Percentiles rank a stretch among this genome's conserved stretches.
phyloP scores from a whole-genome alignment of 2,329 filamentous ascomycete genomes.

The Proliferodiscus dingleyae region DNA sequence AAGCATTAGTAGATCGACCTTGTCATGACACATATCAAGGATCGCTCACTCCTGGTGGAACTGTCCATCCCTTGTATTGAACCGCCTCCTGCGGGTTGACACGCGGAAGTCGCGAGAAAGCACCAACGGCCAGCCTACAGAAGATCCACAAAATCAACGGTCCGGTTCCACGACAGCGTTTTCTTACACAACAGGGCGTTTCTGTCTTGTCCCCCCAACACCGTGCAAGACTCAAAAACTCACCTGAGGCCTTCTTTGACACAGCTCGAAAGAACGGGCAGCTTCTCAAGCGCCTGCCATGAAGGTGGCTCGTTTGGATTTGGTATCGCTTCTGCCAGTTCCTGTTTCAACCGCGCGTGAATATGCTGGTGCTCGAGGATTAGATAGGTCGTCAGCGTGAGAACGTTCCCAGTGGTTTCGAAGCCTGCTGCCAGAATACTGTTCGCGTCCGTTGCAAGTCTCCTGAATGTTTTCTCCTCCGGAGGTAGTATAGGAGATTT shows the following conservation, averaged over 20 bases:
- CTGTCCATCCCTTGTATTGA: conserved; percentile 5
- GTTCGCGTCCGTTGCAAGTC: conserved; percentile 31
- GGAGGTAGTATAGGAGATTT: conserved; percentile 15
- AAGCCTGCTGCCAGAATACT: conserved; percentile 32
- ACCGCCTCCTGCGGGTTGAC: conserved; percentile 3
- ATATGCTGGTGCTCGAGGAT: conserved; percentile 31
- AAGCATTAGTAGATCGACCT: background rate
- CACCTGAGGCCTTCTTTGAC: conserved; percentile 30
- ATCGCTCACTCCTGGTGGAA: conserved; percentile 4
- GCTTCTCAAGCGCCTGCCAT: conserved; percentile 22
- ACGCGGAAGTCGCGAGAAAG: conserved; percentile 18
- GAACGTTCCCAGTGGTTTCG: conserved; percentile 31
- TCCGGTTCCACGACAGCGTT: background rate
- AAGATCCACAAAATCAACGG: conserved; percentile 1
- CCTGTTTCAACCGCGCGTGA: conserved; percentile 27
- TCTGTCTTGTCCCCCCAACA: too few species aligned
- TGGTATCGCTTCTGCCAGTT: conserved; percentile 26
- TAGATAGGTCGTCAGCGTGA: conserved; percentile 32
- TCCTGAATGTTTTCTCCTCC: conserved; percentile 29
- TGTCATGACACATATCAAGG: background rate
- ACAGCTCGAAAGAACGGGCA: conserved; percentile 26
- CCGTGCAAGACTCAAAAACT: too few species aligned
- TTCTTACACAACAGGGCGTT: too few species aligned
- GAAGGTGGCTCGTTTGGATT: conserved; percentile 11
- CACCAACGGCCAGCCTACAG: conserved; percentile 23